phyloP scores from a whole-genome alignment of 805 yeast genomes.

The Starmerella lactis-condensi region DNA sequence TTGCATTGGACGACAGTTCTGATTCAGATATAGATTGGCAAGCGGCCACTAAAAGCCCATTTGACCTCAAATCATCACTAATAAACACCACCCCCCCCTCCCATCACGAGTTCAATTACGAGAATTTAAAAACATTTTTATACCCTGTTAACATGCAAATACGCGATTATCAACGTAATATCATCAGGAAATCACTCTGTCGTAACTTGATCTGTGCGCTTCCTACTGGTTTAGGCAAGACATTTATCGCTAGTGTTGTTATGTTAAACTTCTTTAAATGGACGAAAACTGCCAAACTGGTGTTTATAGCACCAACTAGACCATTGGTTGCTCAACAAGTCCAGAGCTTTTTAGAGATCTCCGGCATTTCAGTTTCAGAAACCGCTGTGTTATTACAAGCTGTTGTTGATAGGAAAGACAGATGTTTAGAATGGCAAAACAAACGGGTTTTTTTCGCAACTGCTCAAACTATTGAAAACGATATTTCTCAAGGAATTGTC shows the following conservation, averaged over 20 bases:
- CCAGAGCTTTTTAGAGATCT: slow-evolving; percentile 71
- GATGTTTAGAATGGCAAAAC: slow-evolving; percentile 60
- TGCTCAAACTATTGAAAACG: slow-evolving; percentile 91
- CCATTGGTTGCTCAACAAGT: slow-evolving; percentile 95
- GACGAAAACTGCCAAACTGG: slow-evolving; percentile 60
- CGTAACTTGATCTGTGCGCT: slow-evolving; percentile 69
- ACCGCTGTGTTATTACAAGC: slow-evolving; percentile 24
- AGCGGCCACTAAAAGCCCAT: neutral
- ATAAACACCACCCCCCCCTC: no score
- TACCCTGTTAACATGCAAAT: slow-evolving; percentile 75
- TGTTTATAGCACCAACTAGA: slow-evolving; percentile 92
- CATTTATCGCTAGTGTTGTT: slow-evolving; percentile 85
- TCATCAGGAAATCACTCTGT: slow-evolving; percentile 52
- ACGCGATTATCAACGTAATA: slow-evolving; percentile 76
- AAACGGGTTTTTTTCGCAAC: slow-evolving; percentile 81
- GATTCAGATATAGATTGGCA: no score
- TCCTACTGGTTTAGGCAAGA: slow-evolving; percentile 95
- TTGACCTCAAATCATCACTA: no score
- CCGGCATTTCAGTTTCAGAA: slow-evolving; percentile 60
- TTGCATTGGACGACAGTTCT: no score
- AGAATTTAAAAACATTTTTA: slow-evolving; percentile 31
- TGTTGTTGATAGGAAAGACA: slow-evolving; percentile 40
- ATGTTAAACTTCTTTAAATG: slow-evolving; percentile 80
- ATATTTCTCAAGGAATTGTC: slow-evolving; percentile 51
- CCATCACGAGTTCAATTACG: slow-evolving; percentile 29